Conservation (phyloP, 441 rosid genomes). For the Populus trichocarpa region DNA sequence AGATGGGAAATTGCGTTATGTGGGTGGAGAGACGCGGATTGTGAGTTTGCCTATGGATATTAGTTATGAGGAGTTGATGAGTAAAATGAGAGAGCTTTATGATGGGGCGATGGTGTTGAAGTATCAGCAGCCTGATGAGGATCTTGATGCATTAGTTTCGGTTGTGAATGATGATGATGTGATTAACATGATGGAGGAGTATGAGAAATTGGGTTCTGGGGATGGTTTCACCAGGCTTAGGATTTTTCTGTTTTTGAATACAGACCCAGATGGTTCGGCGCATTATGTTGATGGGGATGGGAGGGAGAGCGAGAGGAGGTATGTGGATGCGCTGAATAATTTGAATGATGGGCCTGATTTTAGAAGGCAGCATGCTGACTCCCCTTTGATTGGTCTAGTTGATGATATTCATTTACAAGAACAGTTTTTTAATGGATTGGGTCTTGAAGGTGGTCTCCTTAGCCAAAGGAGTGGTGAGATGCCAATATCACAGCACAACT, state of each 20-base stretch:
- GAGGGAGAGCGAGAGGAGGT: slow-evolving; percentile 87
- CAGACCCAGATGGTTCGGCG: slow-evolving; percentile 58
- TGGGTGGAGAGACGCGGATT: slow-evolving; percentile 96
- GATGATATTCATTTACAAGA: slow-evolving; percentile 67
- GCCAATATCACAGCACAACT: slow-evolving; percentile 49
- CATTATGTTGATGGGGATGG: slow-evolving; percentile 82
- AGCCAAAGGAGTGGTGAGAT: slow-evolving; percentile 53
- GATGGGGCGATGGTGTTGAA: slow-evolving; percentile 77
- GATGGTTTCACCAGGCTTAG: slow-evolving; percentile 95
- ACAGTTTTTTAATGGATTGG: slow-evolving; percentile 54
- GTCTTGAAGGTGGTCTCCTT: slow-evolving; percentile 50
- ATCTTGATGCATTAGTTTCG: slow-evolving; percentile 97
- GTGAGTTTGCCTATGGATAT: slow-evolving; percentile 70
- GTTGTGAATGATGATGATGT: slow-evolving; percentile 95
- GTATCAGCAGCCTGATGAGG: slow-evolving; percentile 98
- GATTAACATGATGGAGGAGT: slow-evolving; percentile 96
- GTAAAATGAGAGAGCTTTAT: slow-evolving; percentile 82
- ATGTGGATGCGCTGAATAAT: slow-evolving; percentile 91
- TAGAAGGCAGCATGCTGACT: slow-evolving; percentile 62
- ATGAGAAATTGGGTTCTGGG: slow-evolving; percentile 85
- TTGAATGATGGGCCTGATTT: slow-evolving; percentile 64
- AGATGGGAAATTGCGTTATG: slow-evolving; percentile 89
- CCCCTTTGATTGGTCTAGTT: slow-evolving; percentile 39
- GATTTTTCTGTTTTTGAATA: slow-evolving; percentile 77
- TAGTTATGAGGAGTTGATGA: slow-evolving; percentile 73